Evolutionary conservation across 2,329 filamentous ascomycete species (phyloP).

Genomic region (Penicillium decumbens): DNA sequence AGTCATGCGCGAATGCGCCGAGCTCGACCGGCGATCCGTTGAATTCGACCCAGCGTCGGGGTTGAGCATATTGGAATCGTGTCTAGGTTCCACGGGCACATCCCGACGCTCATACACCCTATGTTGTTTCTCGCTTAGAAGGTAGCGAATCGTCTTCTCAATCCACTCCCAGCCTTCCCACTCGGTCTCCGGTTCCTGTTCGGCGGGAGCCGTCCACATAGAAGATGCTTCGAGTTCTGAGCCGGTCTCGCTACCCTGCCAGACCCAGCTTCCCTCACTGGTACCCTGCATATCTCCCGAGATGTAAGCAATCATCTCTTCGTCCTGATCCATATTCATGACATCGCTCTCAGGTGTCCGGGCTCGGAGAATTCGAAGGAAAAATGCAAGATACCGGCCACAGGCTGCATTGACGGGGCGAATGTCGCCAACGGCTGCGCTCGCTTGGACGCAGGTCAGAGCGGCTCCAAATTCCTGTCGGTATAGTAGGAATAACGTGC

Average conservation of each 20-base stretch:
- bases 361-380: conserved; percentile 63
- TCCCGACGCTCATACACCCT: conserved; percentile 10
- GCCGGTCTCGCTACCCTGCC: conserved; percentile 59
- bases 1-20: conserved; percentile 43
- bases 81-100: conserved; percentile 17
- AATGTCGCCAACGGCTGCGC: conserved; percentile 64
- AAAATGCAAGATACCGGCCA: conserved; percentile 77
- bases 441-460: conserved; percentile 65
- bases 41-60: conserved; percentile 24
- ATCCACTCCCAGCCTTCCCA: conserved; percentile 80
- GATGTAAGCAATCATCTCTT: conserved; percentile 82
- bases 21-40: conserved; percentile 26
- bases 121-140: conserved; percentile 48
- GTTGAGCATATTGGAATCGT: conserved; percentile 18
- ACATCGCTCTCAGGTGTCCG: conserved; percentile 46
- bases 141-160: conserved; percentile 57
- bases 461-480: conserved; percentile 69
- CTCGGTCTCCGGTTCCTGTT: conserved; percentile 53
- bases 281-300: conserved; percentile 81
- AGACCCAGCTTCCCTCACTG: conserved; percentile 76
- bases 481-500: conserved; percentile 72
- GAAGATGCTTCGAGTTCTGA: conserved; percentile 31
- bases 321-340: conserved; percentile 58
- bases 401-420: conserved; percentile 72
- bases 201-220: conserved; percentile 13